Evolutionary conservation across 2,329 filamentous ascomycete genomes (phyloP).

Genomic region (Apiospora kogelbergensis): DNA sequence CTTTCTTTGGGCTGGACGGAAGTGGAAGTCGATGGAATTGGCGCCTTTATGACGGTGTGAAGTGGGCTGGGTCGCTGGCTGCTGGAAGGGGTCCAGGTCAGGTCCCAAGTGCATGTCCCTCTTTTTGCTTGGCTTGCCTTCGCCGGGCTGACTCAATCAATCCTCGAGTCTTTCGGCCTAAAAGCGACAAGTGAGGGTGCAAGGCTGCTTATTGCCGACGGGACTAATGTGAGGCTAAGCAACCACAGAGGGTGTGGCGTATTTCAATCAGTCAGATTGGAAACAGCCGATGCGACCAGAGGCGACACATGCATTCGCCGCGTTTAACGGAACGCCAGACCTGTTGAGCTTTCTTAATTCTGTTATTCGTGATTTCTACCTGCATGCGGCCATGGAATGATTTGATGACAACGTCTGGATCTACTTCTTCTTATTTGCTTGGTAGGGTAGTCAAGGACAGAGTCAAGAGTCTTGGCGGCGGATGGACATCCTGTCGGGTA

Average conservation of each 20-base stretch:
- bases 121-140: not conserved
- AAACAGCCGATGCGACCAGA: not conserved
- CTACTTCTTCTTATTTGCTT: not conserved
- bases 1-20: slow-evolving; percentile 1
- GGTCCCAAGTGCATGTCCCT: not conserved
- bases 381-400: not conserved
- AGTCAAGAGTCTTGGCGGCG: not conserved
- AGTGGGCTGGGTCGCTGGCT: not conserved
- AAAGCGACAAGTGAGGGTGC: not conserved
- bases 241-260: not conserved
- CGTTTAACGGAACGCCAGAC: not conserved
- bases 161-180: not conserved
- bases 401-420: not conserved
- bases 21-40: slow-evolving; percentile 12
- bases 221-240: not conserved
- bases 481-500: slow-evolving; percentile 15
- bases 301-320: not conserved
- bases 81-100: not conserved
- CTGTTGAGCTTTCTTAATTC: not conserved
- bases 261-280: not conserved
- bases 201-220: slow-evolving; percentile 5
- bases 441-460: not conserved
- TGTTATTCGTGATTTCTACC: not conserved
- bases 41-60: slow-evolving; percentile 11
- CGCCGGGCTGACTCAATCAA: slow-evolving; percentile 2